Evolutionary conservation across 129 eudicot species (phyloP).

Genomic region (Lactuca sativa): DNA sequence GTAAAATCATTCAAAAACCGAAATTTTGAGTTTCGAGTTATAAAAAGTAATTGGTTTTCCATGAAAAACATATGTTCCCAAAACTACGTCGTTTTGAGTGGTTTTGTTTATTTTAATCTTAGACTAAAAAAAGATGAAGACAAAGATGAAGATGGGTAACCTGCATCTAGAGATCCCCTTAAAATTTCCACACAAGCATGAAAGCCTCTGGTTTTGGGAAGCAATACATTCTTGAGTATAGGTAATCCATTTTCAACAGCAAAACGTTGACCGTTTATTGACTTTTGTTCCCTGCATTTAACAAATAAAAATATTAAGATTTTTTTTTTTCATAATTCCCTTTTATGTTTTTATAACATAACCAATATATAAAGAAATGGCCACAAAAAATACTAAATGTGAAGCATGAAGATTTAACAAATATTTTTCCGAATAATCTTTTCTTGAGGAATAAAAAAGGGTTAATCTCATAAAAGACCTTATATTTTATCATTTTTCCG

Average conservation of each 20-base stretch:
- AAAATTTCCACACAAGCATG: slow-evolving; percentile 68
- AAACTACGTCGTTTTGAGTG: background rate
- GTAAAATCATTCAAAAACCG: too few species aligned
- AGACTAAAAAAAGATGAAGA: background rate
- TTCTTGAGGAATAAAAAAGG: background rate
- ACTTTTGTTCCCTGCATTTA: slow-evolving; percentile 61
- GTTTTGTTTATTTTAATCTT: background rate
- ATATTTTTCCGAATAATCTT: background rate
- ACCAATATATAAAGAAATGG: background rate
- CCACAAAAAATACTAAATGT: too few species aligned
- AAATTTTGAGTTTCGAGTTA: too few species aligned
- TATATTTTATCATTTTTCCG: too few species aligned
- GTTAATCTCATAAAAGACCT: too few species aligned
- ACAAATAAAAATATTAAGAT: too few species aligned
- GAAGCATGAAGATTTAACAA: background rate
- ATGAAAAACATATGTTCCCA: background rate
- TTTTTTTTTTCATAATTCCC: background rate
- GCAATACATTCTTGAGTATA: slow-evolving; percentile 65
- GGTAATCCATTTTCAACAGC: slow-evolving; percentile 76
- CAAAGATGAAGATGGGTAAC: slow-evolving; percentile 33
- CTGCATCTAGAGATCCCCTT: slow-evolving; percentile 77
- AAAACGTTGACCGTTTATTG: slow-evolving; percentile 59
- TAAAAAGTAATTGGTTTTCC: too few species aligned
- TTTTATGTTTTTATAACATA: background rate
- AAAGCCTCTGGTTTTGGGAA: slow-evolving; percentile 81